phyloP scores from a whole-genome alignment of 2,329 filamentous ascomycete species.

The Hypomyces perniciosus region DNA sequence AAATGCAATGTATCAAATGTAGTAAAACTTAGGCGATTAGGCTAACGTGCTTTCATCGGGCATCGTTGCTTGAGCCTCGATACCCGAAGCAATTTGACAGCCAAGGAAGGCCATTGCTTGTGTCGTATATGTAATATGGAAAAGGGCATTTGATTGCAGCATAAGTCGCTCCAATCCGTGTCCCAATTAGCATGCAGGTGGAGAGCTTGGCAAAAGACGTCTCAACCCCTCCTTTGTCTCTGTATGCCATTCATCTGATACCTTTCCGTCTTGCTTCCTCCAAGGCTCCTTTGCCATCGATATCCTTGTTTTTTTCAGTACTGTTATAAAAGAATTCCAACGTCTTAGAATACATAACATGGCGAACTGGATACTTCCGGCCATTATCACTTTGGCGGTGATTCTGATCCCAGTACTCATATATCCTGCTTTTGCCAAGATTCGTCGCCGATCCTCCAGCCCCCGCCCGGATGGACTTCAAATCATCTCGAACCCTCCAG shows the following conservation, averaged over 20 bases:
- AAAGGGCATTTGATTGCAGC: too few species aligned
- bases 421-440: neutral
- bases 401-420: neutral
- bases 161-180: too few species aligned
- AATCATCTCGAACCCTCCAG: neutral
- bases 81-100: neutral
- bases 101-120: too few species aligned
- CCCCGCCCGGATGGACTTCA: neutral
- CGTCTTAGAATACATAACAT: neutral
- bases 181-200: too few species aligned
- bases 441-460: neutral
- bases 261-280: too few species aligned
- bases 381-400: neutral
- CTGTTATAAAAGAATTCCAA: neutral
- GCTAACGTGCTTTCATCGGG: neutral
- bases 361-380: neutral
- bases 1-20: neutral
- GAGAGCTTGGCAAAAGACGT: too few species aligned
- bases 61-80: neutral
- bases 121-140: neutral
- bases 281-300: too few species aligned
- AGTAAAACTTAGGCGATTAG: neutral
- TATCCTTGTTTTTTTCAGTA: neutral
- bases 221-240: too few species aligned
- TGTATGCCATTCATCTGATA: too few species aligned